Percentiles rank a stretch among this genome's conserved stretches.
Conservation (phyloP, 1,139 yeast species). For the Sugiyamaella paludigena region DNA sequence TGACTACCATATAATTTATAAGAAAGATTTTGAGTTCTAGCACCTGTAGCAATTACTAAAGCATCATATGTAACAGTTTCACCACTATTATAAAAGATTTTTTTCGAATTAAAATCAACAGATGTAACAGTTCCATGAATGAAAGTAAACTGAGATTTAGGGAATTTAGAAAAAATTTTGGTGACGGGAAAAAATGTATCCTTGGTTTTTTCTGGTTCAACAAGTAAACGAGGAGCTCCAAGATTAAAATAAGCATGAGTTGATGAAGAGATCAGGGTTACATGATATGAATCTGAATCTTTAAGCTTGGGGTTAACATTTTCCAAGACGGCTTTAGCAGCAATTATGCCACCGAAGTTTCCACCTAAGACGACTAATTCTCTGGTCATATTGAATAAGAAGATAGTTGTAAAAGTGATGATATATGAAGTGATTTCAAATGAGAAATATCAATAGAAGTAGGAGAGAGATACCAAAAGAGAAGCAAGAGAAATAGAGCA, state of each 20-base stretch:
- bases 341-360: constrained; percentile 25
- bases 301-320: constrained; percentile 15
- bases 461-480: no score
- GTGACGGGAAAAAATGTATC: constrained; percentile 21
- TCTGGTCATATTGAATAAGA: constrained; percentile 12
- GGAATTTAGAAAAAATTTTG: constrained; percentile 17
- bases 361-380: constrained; percentile 31
- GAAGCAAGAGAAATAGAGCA: no score
- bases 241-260: constrained; percentile 22
- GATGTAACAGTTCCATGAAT: constrained; percentile 37
- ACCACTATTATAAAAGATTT: constrained; percentile 34
- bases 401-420: not conserved
- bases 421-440: no score
- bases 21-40: constrained; percentile 62
- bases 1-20: constrained; percentile 81
- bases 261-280: constrained; percentile 25
- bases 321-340: constrained; percentile 21
- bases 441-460: no score
- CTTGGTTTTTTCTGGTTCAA: constrained; percentile 23
- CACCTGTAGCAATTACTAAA: constrained; percentile 80
- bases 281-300: constrained; percentile 11
- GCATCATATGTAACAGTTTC: constrained; percentile 57
- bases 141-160: constrained; percentile 21
- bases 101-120: constrained; percentile 29
- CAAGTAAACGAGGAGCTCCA: constrained; percentile 31